Percentiles rank a stretch among this genome's conserved stretches.
phyloP scores from a whole-genome alignment of 2,329 filamentous ascomycete genomes.

The Talaromyces atroroseus region DNA sequence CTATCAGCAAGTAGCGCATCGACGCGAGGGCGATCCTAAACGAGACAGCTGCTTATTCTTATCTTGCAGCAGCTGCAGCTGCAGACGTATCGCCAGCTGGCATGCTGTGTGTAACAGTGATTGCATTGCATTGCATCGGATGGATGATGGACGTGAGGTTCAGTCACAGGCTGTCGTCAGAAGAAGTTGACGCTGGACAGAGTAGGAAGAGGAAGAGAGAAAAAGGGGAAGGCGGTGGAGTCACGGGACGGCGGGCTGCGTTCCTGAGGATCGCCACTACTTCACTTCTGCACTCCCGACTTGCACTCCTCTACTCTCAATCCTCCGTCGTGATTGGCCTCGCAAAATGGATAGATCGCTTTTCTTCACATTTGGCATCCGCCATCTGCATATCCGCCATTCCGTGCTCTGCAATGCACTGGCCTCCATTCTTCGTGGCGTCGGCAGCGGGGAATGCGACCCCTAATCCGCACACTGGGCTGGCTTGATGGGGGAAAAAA shows the following conservation, averaged over 20 bases:
- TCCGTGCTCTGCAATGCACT: not conserved
- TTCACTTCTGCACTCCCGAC: not conserved
- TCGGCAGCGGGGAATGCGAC: not conserved
- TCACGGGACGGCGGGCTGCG: not conserved
- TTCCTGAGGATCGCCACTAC: not conserved
- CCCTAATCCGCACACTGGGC: not conserved
- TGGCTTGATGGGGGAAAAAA: not conserved
- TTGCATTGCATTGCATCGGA: no score
- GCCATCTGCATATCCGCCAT: not conserved
- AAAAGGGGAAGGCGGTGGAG: not conserved
- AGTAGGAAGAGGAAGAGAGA: not conserved
- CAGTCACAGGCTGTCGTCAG: no score
- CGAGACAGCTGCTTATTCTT: no score
- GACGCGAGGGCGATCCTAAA: no score
- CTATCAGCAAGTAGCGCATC: no score
- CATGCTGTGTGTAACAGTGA: not conserved
- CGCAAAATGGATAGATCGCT: conserved; percentile 9
- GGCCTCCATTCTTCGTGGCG: not conserved
- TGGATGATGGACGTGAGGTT: no score
- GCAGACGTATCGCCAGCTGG: no score
- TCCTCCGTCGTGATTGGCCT: no score
- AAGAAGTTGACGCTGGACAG: no score
- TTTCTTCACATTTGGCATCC: not conserved
- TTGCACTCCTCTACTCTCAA: no score
- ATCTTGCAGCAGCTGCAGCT: no score